Evolutionary conservation across 2,329 filamentous ascomycete genomes (phyloP).

Genomic region (Epichloe festucae): DNA sequence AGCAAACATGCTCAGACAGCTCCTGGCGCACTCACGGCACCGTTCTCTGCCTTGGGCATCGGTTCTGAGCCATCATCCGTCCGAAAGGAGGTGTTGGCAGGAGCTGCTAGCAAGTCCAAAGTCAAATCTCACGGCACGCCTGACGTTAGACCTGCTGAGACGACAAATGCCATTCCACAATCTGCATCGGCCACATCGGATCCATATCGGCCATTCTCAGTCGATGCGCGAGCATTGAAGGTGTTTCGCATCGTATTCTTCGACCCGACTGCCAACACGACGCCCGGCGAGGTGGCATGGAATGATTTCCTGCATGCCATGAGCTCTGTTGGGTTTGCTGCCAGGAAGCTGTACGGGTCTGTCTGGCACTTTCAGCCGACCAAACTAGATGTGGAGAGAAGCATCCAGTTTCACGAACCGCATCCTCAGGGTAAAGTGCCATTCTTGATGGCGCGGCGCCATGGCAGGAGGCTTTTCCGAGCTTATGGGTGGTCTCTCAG

Average conservation of each 20-base stretch:
- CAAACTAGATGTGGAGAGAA: conserved; percentile 26
- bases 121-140: conserved; percentile 8
- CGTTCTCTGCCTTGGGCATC: conserved; percentile 14
- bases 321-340: conserved; percentile 33
- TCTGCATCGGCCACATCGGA: neutral
- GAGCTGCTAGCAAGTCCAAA: conserved; percentile 9
- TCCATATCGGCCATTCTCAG: conserved; percentile 6
- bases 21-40: conserved; percentile 7
- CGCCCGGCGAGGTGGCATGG: conserved; percentile 38
- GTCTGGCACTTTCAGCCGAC: conserved; percentile 45
- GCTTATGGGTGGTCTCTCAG: conserved; percentile 36
- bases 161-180: neutral
- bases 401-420: conserved; percentile 49
- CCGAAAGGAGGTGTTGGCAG: neutral
- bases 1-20: neutral
- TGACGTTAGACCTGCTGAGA: neutral
- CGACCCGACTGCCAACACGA: conserved; percentile 20
- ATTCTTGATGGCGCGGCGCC: conserved; percentile 29
- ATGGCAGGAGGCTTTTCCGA: conserved; percentile 34
- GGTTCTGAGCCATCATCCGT: neutral
- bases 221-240: conserved; percentile 21
- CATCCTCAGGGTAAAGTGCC: conserved; percentile 41
- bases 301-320: conserved; percentile 41
- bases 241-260: conserved; percentile 30
- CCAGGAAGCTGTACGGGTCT: conserved; percentile 46